These are phyloP conservation scores for Polytrichum commune DNA, from an alignment of 225 moss, liverwort and hornwort species.

Conservation along the genomic window DNA sequence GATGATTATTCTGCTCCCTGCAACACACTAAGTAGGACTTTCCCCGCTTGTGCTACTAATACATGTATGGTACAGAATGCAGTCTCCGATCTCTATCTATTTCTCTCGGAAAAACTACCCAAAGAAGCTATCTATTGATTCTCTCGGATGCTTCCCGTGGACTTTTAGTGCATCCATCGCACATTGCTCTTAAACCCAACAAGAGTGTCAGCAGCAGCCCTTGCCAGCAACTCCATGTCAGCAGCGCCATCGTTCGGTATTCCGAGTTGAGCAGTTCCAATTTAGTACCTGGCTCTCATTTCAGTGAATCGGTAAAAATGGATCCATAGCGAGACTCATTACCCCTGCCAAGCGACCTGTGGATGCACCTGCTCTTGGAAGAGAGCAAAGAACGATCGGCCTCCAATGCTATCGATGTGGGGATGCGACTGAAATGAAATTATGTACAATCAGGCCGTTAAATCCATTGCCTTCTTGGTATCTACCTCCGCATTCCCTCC, in stretches of 20 bases:
- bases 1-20: conserved; percentile 64
- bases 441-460: conserved; percentile 22
- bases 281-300: too few relatives aligned
- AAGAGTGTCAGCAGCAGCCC: neutral
- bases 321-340: too few relatives aligned
- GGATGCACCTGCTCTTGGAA: too few relatives aligned
- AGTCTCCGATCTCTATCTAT: conserved; percentile 45
- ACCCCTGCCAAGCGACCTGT: too few relatives aligned
- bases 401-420: too few relatives aligned
- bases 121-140: conserved; percentile 34
- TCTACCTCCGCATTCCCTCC: conserved; percentile 70
- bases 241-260: too few relatives aligned
- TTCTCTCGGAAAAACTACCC: conserved; percentile 31
- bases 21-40: conserved; percentile 58
- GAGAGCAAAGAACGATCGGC: too few relatives aligned
- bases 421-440: too few relatives aligned
- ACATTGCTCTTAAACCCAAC: neutral
- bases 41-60: conserved; percentile 65
- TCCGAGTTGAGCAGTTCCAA: too few relatives aligned
- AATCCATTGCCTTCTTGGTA: conserved; percentile 67
- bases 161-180: conserved; percentile 43
- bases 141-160: conserved; percentile 37
- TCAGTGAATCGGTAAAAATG: too few relatives aligned
- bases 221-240: neutral
- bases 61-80: conserved; percentile 91